Evolutionary conservation across 768 basidiomycete species (phyloP).

Genomic region (Naganishia randhawae): DNA sequence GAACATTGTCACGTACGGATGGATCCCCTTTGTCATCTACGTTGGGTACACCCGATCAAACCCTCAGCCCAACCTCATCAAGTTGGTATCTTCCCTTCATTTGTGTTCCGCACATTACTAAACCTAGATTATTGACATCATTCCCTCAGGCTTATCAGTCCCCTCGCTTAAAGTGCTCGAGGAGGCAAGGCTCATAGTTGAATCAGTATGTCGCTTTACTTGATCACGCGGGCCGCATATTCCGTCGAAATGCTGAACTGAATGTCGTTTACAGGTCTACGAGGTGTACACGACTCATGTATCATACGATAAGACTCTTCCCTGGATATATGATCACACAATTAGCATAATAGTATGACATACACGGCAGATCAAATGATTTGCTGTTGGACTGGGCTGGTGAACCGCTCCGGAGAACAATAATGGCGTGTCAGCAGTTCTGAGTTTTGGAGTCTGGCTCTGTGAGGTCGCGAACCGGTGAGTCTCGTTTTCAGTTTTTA

Average conservation of each 20-base stretch:
- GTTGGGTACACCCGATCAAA: slow-evolving; percentile 88
- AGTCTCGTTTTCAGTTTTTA: neutral
- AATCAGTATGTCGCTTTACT: neutral
- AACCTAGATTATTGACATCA: neutral
- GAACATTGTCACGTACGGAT: slow-evolving; percentile 88
- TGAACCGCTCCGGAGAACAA: neutral
- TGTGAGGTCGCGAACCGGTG: neutral
- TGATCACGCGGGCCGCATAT: neutral
- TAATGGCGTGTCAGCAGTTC: neutral
- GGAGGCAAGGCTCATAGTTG: neutral
- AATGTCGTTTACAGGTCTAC: neutral
- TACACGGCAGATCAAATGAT: neutral
- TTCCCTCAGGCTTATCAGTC: slow-evolving; percentile 31
- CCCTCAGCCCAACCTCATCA: slow-evolving; percentile 90
- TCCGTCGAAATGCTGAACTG: neutral
- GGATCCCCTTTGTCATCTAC: slow-evolving; percentile 96
- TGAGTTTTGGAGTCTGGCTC: neutral
- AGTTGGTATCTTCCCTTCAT: slow-evolving; percentile 58
- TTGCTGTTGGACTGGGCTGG: neutral
- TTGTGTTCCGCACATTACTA: neutral
- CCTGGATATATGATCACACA: slow-evolving; percentile 1
- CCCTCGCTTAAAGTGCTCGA: slow-evolving; percentile 21
- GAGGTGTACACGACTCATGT: slow-evolving; percentile 18
- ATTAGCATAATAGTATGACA: neutral
- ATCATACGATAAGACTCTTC: slow-evolving; percentile 5